These are phyloP conservation scores for Pseudohalonectria lignicola DNA, from an alignment of 2,329 filamentous ascomycete species.

Conservation along the genomic window DNA sequence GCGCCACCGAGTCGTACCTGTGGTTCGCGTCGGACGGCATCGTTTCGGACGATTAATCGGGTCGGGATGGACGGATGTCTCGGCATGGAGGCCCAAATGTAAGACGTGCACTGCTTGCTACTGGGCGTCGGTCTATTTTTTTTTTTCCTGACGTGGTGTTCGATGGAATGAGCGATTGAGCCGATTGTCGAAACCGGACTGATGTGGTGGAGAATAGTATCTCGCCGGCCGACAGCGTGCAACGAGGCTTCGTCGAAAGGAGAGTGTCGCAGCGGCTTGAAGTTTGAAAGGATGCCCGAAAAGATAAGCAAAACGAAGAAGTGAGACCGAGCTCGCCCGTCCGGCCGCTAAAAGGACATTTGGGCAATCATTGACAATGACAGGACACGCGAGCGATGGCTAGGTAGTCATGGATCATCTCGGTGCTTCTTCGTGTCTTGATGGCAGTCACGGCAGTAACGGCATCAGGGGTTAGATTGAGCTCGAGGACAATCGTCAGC, in stretches of 20 bases:
- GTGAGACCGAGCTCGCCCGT: neutral
- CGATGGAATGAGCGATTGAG: too few species aligned
- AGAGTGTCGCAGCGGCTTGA: neutral
- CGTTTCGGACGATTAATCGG: conserved; percentile 2
- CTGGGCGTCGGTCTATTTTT: neutral
- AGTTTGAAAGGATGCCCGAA: neutral
- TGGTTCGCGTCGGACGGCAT: conserved; percentile 41
- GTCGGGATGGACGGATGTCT: neutral
- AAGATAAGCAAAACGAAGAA: neutral
- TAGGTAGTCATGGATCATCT: too few species aligned
- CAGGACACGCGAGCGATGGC: too few species aligned
- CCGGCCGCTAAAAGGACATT: neutral
- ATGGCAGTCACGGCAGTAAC: too few species aligned
- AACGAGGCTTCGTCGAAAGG: neutral
- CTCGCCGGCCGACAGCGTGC: too few species aligned
- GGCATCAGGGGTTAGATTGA: too few species aligned
- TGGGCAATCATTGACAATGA: too few species aligned
- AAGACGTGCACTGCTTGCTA: neutral
- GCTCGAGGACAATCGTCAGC: too few species aligned
- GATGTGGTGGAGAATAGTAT: neutral
- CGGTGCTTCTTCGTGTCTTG: neutral
- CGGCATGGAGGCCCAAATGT: neutral
- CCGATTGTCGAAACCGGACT: neutral
- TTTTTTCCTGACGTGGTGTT: neutral
- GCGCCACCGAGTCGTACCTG: conserved; percentile 52